Base-by-base conservation (phyloP, 768 basidiomycete genomes). In the Termitomyces sp. region DNA sequence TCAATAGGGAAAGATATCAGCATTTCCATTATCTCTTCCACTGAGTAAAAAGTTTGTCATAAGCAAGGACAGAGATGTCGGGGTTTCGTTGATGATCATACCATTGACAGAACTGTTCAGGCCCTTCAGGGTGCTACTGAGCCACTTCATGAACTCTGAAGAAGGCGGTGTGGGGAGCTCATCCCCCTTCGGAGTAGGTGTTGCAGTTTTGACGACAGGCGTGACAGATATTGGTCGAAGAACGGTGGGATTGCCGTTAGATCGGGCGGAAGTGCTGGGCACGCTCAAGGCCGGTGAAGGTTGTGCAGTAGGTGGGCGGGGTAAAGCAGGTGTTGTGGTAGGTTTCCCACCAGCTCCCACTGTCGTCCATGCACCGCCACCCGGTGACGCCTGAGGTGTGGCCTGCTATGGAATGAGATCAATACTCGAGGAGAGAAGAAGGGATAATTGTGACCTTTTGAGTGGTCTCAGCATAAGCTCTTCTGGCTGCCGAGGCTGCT, bases 21-120 rank as follows among this genome's bases (percentile, higher is more conserved):
- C 93, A 98, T 96, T 47, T 90, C 87, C 67, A 93, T 87, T 68
- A 98, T 94, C 64, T 98, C 97, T 69, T 98, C 97, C 54, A 96
- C 95, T 97, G 56, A 2, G 9, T 40, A 42, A 47, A n/a, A 16
- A 36, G 45, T 61, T 13, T 57, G 51, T 35, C 28, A 46, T 36
- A 14, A 44, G 56, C 4, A 54, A 42, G 13, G 14, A 26, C 13
- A 2, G 24, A 8, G 13, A 48, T 33, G 18, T 45, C 26, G 30
- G 38, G 60, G 3, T 22, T 6, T 36, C 24, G 42, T 40, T 30
- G 12, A 18, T 12, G 26, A 30, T 30, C 32, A 56, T 66, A 92
- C 90, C 80, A 65, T 90, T 90, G 50, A 90, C 88, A 20, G 81
- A 75, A 68, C 73, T 79, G 70, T 89, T 87, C 54, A 88, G 70